Percentiles rank a stretch among this genome's conserved stretches.
phyloP scores from a whole-genome alignment of 2,329 filamentous ascomycete species.

The Leptographium procerum region DNA sequence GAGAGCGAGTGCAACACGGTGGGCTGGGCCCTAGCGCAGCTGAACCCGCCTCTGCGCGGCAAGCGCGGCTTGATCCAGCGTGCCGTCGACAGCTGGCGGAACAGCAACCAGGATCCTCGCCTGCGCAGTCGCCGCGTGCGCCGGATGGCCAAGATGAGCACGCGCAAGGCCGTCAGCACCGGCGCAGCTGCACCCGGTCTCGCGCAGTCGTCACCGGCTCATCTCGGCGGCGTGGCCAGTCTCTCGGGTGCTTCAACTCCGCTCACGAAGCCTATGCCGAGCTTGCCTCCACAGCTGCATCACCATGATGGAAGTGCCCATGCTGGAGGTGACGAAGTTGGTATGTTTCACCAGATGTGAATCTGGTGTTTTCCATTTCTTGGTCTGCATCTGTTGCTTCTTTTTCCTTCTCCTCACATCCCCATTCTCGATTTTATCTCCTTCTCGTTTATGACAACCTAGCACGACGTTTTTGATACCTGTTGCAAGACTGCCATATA shows the following conservation, averaged over 20 bases:
- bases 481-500: constrained; percentile 13
- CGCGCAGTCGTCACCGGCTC: constrained; percentile 13
- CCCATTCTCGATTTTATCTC: too few species aligned
- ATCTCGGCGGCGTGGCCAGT: constrained; percentile 38
- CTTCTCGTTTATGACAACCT: not conserved
- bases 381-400: constrained; percentile 6
- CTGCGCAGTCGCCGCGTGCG: constrained; percentile 84
- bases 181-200: constrained; percentile 27
- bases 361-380: not conserved
- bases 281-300: constrained; percentile 62
- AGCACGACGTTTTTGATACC: constrained; percentile 18
- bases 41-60: constrained; percentile 82
- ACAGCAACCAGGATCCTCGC: constrained; percentile 93
- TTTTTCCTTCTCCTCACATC: not conserved
- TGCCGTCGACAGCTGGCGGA: constrained; percentile 96
- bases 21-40: constrained; percentile 93
- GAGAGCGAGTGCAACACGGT: constrained; percentile 98
- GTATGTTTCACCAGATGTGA: constrained; percentile 98
- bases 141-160: constrained; percentile 92
- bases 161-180: constrained; percentile 51
- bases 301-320: constrained; percentile 58
- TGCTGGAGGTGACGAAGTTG: constrained; percentile 72
- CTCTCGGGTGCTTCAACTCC: constrained; percentile 46
- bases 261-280: constrained; percentile 55
- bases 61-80: constrained; percentile 94